Evolutionary conservation across 768 basidiomycete species (phyloP).

Genomic region (Mycena vulgaris): DNA sequence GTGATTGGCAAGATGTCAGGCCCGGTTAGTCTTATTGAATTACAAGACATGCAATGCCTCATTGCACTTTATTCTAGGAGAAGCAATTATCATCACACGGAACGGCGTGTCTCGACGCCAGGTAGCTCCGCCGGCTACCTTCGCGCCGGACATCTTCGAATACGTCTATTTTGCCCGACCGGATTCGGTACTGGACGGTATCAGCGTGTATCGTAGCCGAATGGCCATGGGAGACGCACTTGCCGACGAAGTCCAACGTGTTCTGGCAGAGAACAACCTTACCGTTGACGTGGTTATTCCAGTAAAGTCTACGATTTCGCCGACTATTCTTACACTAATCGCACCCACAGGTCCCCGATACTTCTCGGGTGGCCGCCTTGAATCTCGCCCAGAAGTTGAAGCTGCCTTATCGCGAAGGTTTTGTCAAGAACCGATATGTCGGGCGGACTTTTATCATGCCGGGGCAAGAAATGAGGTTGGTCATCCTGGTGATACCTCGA

Average conservation of each 20-base stretch:
- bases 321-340: constrained; percentile 14
- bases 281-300: constrained; percentile 97
- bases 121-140: constrained; percentile 77
- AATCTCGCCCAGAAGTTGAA: constrained; percentile 93
- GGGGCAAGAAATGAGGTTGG: constrained; percentile 92
- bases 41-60: constrained; percentile 2
- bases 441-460: constrained; percentile 99
- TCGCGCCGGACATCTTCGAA: constrained; percentile 99
- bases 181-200: constrained; percentile 96
- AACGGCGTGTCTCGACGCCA: constrained; percentile 81
- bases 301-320: constrained; percentile 56
- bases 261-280: constrained; percentile 77
- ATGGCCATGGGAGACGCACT: constrained; percentile 99
- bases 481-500: constrained; percentile 3
- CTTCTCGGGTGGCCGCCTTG: constrained; percentile 94
- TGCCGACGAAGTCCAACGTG: constrained; percentile 86
- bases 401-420: constrained; percentile 97
- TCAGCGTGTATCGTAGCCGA: constrained; percentile 96
- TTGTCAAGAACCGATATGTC: constrained; percentile 98
- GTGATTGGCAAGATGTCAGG: constrained; percentile 93
- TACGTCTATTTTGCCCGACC: constrained; percentile 98
- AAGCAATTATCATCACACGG: constrained; percentile 96
- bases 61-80: constrained; percentile 66
- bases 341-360: constrained; percentile 86
- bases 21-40: constrained; percentile 70